Evolutionary conservation across 306 rosid species (phyloP), one percentile per base, ranked within the genome.

Genomic region (Alnus glutinosa): DNA sequence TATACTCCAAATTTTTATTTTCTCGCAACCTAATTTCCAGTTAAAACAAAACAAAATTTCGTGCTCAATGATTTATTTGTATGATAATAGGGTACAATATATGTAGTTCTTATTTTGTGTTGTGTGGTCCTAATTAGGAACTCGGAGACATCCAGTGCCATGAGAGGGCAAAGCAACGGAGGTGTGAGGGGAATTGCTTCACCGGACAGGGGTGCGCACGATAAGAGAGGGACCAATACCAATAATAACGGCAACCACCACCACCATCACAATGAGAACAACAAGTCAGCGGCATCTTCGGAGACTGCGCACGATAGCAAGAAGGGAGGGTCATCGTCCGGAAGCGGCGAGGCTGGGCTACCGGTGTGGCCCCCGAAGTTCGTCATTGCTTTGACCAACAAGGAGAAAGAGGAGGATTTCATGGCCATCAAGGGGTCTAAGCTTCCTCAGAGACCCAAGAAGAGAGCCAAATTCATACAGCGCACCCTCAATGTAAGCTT

Each of bases 381-480:
- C 87, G 91, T 88, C 84, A 92, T 92, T 86, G 93, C 90, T 76
- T 83, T 94, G 83, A 94, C 97, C 14, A 91, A 91, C 78, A 95
- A 95, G 76, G 98, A 92, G 90, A 95, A 95, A 69, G 98, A 95
- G 61, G 97, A 95, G 78, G 98, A 95, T 89, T 95, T 95, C 84
- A 83, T 92, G 71, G 92, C 97, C 34, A 88, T 95, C 46, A 95
- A 95, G 69, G 98, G 97, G 10, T 89, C 98, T 5, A 95, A 95
- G 72, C 85, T 95, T 30, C 98, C 98, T 9, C 97, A 92, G 75
- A 89, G 94, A 85, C 98, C 98, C 80, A 95, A 91, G 67, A 95
- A 91, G 83, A 86, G 98, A 79, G 90, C 96, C 14, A 95, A 95
- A 86, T 82, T 90, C 86, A 81, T 92, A 46, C 98, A 91, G 84